A percentile compares a stretch with the other conserved stretches of the same genome.
Conservation (phyloP, 805 yeast species). For the Kodamaea hsintzibuensis region DNA sequence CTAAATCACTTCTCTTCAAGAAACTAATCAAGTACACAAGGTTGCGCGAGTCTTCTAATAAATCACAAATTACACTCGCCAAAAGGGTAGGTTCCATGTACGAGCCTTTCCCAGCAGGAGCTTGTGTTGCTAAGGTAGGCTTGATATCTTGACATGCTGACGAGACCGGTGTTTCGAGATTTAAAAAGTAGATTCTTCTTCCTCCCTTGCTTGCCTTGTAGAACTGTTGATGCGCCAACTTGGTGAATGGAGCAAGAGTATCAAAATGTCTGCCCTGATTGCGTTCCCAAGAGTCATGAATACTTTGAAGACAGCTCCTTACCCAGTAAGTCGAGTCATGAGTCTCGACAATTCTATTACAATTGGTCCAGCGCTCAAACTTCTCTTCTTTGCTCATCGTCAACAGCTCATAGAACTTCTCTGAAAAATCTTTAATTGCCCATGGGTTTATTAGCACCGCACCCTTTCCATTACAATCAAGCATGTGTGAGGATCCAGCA, state of each 20-base stretch:
- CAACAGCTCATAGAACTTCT: conserved; percentile 63
- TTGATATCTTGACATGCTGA: conserved; percentile 12
- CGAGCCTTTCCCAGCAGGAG: conserved; percentile 27
- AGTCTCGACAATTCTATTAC: conserved; percentile 57
- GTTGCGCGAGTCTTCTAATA: conserved; percentile 58
- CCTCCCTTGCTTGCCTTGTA: conserved; percentile 23
- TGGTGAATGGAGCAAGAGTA: conserved; percentile 32
- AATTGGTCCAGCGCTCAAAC: conserved; percentile 57
- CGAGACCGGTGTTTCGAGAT: conserved; percentile 48
- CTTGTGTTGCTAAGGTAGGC: conserved; percentile 7
- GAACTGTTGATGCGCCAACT: conserved; percentile 33
- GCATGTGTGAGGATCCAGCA: conserved; percentile 87
- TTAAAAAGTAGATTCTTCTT: conserved; percentile 52
- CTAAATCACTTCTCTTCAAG: conserved; percentile 62
- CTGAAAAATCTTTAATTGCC: conserved; percentile 69
- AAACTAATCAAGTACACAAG: conserved; percentile 72
- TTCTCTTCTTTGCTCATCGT: conserved; percentile 65
- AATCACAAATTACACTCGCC: conserved; percentile 50
- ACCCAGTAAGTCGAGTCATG: conserved; percentile 83
- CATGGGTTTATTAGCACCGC: conserved; percentile 87
- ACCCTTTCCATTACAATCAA: conserved; percentile 54
- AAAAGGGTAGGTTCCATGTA: conserved; percentile 56
- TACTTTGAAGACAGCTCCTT: conserved; percentile 49
- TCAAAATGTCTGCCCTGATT: conserved; percentile 29
- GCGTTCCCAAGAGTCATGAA: conserved; percentile 44